phyloP scores from a whole-genome alignment of 257 asterid genomes.

The Plectranthus barbatus region DNA sequence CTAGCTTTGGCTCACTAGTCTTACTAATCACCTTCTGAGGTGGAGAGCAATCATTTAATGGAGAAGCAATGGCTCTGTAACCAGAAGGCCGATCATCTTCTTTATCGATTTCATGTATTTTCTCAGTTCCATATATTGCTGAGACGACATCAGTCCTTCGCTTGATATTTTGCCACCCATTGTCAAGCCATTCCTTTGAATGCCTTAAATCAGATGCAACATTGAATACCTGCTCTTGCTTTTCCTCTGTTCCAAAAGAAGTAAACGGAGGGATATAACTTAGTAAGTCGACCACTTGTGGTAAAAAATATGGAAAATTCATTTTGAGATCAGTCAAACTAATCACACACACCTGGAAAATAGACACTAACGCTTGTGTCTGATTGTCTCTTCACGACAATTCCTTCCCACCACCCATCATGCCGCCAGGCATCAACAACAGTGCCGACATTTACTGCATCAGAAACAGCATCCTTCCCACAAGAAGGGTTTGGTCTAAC shows the following conservation, averaged over 20 bases:
- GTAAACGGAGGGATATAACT: not conserved
- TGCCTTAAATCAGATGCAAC: constrained; percentile 34
- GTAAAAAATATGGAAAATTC: not conserved
- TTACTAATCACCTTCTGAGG: not conserved
- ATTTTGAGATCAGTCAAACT: not conserved
- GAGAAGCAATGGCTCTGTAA: not conserved
- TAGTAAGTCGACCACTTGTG: not conserved
- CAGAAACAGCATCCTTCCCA: constrained; percentile 12
- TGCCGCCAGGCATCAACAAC: constrained; percentile 81
- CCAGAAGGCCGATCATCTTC: not conserved
- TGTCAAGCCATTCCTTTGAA: constrained; percentile 62
- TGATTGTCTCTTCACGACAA: constrained; percentile 49
- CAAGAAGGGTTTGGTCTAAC: constrained; percentile 40
- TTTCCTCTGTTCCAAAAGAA: constrained; percentile 44
- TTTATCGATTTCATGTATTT: not conserved
- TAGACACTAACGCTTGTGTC: constrained; percentile 34
- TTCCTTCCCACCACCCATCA: constrained; percentile 98
- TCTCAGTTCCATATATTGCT: not conserved
- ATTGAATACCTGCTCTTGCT: constrained; percentile 28
- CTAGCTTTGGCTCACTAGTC: not conserved
- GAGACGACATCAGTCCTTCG: constrained; percentile 43
- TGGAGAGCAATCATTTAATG: not conserved
- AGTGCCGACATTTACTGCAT: constrained; percentile 36
- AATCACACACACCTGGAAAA: constrained; percentile 50
- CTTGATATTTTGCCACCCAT: constrained; percentile 44